Percentiles rank a stretch among this genome's conserved stretches.
Evolutionary conservation across 768 basidiomycete species (phyloP).

Genomic region (Dendrothele bispora): DNA sequence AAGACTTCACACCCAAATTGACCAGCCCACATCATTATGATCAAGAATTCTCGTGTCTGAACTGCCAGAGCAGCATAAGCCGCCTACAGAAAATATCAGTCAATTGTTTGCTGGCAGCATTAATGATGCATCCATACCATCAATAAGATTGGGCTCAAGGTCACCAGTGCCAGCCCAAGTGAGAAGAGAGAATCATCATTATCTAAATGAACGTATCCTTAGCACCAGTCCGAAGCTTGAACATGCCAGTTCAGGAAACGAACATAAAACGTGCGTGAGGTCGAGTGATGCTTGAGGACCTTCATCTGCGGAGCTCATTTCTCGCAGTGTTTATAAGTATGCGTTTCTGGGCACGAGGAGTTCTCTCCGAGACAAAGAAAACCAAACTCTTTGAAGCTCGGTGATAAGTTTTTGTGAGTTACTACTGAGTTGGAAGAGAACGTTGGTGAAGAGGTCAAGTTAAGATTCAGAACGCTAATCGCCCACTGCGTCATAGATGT

Average conservation of each 20-base stretch:
- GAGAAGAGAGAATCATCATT: conserved; percentile 61
- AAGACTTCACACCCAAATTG: conserved; percentile 71
- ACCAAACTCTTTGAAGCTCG: too few relatives aligned
- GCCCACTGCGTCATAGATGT: background rate
- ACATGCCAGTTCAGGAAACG: conserved; percentile 16
- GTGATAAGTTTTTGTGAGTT: too few relatives aligned
- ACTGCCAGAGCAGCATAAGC: conserved; percentile 76
- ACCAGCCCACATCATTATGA: conserved; percentile 83
- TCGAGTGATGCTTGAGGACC: conserved; percentile 52
- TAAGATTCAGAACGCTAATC: background rate
- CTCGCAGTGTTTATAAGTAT: background rate
- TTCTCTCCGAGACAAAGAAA: too few relatives aligned
- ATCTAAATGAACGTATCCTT: conserved; percentile 36
- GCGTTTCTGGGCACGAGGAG: too few relatives aligned
- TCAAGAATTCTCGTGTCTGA: conserved; percentile 75
- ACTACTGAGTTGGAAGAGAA: conserved; percentile 1
- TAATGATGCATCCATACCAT: conserved; percentile 48
- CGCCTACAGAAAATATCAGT: conserved; percentile 43
- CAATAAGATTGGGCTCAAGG: conserved; percentile 68
- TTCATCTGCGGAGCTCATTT: conserved; percentile 7
- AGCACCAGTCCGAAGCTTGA: conserved; percentile 5
- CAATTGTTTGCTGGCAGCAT: background rate
- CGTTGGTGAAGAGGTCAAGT: background rate
- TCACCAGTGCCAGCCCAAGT: conserved; percentile 58
- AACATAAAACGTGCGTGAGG: conserved; percentile 69